Evolutionary conservation across 2,329 filamentous ascomycete genomes (phyloP), one percentile per base, ranked within the genome.

Genomic region (Penicillium sp.): DNA sequence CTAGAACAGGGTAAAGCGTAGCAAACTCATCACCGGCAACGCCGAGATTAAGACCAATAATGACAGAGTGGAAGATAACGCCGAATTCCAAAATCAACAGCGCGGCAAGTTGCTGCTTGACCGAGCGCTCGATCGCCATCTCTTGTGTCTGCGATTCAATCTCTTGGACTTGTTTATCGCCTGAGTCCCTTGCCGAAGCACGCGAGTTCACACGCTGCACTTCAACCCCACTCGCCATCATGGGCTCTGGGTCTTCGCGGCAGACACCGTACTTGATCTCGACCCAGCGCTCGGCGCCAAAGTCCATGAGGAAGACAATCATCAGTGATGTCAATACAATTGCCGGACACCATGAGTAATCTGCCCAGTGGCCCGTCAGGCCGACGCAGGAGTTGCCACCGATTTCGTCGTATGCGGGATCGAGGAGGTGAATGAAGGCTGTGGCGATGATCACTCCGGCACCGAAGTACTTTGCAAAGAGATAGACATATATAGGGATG

Each of bases 51-150:
- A 87, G 76, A 2, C 84, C 84, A 57, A 86, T 85, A 67, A 87
- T 84, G 46, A 86, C 79, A 4, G 80, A 84, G 72, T 87, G 84
- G 72, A 87, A 85, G 52, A 87, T 80, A 58, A 86, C 80, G 57
- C 84, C 84, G 62, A 79, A 85, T 67, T 86, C 84, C 25, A 84
- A 77, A 40, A 78, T 77, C 26, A 77, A 68, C 64, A 69, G 76
- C 19, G 66, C 76, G 45, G 73, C 69, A 30, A 76, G 72, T 46
- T 76, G 73, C 46, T 73, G 70, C 8, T 44, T 58, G 59, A 73
- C 73, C 0, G 72, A 70, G 4, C 62, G 64, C 19, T 73, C 69
- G 5, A 66, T 60, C 0, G 19, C 22, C 11, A 53, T 19, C 2
- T 63, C 61, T 3, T 53, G 36, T 0, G 46, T 41, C 19, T 60